Percentiles rank a stretch among this genome's conserved stretches.
phyloP scores from a whole-genome alignment of 2,329 filamentous ascomycete species.

The Alternaria brassicicola region DNA sequence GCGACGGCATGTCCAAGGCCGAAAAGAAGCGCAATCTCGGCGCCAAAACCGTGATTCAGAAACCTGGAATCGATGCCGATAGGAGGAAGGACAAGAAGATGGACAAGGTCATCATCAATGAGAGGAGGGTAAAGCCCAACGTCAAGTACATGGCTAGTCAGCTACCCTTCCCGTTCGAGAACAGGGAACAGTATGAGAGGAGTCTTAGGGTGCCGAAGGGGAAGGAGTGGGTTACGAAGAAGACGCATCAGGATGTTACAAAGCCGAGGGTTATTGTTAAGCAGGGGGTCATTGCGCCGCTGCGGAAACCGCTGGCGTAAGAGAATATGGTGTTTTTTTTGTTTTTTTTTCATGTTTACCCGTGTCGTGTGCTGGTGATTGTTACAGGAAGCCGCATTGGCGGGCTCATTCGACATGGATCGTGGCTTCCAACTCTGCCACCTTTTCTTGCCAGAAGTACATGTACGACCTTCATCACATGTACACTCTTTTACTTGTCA shows the following conservation, averaged over 20 bases:
- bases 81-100: slow-evolving; percentile 83
- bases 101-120: slow-evolving; percentile 86
- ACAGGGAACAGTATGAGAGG: slow-evolving; percentile 85
- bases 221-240: slow-evolving; percentile 95
- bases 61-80: slow-evolving; percentile 75
- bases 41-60: slow-evolving; percentile 65
- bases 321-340: neutral
- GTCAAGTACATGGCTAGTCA: slow-evolving; percentile 82
- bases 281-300: slow-evolving; percentile 89
- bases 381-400: neutral
- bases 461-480: neutral
- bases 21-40: slow-evolving; percentile 60
- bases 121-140: slow-evolving; percentile 91
- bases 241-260: slow-evolving; percentile 85
- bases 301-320: slow-evolving; percentile 73
- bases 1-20: slow-evolving; percentile 76
- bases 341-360: too few relatives aligned
- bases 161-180: slow-evolving; percentile 91
- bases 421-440: neutral
- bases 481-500: neutral
- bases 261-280: slow-evolving; percentile 91
- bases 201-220: slow-evolving; percentile 85
- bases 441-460: neutral
- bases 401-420: neutral
- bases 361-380: neutral